These are phyloP conservation scores for Volvariella volvacea DNA, from an alignment of 1,284 basidiomycete genomes.

Conservation along the genomic window DNA sequence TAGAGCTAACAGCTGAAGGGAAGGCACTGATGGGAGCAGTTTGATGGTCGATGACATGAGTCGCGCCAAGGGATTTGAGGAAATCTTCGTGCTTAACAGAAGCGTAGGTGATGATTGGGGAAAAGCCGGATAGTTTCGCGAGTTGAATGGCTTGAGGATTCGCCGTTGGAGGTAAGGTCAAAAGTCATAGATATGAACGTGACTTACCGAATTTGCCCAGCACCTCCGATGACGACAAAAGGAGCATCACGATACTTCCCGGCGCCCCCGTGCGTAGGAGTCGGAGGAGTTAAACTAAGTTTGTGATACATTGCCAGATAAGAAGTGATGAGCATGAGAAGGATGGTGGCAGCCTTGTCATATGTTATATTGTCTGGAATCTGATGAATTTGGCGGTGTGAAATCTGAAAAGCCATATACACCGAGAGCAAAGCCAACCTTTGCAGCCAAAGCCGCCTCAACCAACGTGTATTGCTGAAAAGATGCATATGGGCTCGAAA, in stretches of 20 bases:
- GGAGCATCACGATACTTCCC: conserved; percentile 9
- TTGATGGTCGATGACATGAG: conserved; percentile 34
- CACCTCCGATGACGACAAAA: conserved; percentile 31
- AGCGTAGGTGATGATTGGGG: conserved; percentile 40
- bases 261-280: not conserved
- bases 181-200: too few species aligned
- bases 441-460: conserved; percentile 32
- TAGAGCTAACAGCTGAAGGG: conserved; percentile 14
- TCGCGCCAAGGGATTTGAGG: conserved; percentile 44
- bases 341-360: conserved; percentile 35
- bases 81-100: conserved; percentile 33
- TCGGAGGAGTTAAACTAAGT: conserved; percentile 13
- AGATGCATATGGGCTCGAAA: conserved; percentile 24
- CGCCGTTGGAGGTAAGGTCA: not conserved
- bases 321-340: conserved; percentile 29
- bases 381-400: too few species aligned
- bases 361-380: conserved; percentile 35
- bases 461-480: conserved; percentile 46
- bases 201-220: conserved; percentile 30
- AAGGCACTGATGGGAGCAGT: conserved; percentile 12
- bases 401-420: not conserved
- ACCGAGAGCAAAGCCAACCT: conserved; percentile 22
- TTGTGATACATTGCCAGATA: conserved; percentile 30
- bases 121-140: conserved; percentile 40
- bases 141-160: conserved; percentile 28